phyloP scores from a whole-genome alignment of 176 grass and related monocot species.

The Lolium rigidum region DNA sequence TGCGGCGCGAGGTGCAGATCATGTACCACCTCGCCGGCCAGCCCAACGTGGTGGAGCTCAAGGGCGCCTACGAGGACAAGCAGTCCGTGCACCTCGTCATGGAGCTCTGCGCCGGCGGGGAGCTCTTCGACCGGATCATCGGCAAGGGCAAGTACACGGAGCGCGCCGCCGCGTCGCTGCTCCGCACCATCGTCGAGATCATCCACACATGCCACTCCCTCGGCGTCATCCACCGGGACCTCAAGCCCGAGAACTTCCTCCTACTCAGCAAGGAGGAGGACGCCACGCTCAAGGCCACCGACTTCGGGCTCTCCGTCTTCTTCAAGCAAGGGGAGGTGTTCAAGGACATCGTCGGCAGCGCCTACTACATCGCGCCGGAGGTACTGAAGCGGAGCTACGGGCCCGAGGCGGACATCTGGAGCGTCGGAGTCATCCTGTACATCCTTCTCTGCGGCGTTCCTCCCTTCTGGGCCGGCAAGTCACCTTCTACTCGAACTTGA shows the following conservation, averaged over 20 bases:
- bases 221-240: slow-evolving; percentile 92
- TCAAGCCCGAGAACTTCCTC: slow-evolving; percentile 97
- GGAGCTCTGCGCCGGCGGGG: slow-evolving; percentile 93
- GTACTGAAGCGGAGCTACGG: slow-evolving; percentile 84
- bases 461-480: slow-evolving; percentile 87
- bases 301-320: slow-evolving; percentile 90
- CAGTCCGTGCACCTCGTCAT: slow-evolving; percentile 96
- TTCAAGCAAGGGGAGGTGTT: slow-evolving; percentile 95
- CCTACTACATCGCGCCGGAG: slow-evolving; percentile 91
- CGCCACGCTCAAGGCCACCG: slow-evolving; percentile 82
- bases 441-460: slow-evolving; percentile 87
- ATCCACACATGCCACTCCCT: slow-evolving; percentile 93
- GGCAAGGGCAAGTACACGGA: slow-evolving; percentile 86
- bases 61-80: slow-evolving; percentile 93
- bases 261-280: slow-evolving; percentile 82
- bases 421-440: slow-evolving; percentile 80
- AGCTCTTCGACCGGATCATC: slow-evolving; percentile 95
- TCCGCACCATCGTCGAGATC: slow-evolving; percentile 94
- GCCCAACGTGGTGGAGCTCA: slow-evolving; percentile 89
- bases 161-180: slow-evolving; percentile 71
- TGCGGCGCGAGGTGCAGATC: slow-evolving; percentile 94
- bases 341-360: slow-evolving; percentile 94
- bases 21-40: slow-evolving; percentile 98
- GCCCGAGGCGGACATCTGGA: slow-evolving; percentile 85
- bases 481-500: background rate